Percentiles rank a stretch among this genome's conserved stretches.
These are phyloP conservation scores for Argentina anserina DNA, from an alignment of 306 rosid species.

Conservation along the genomic window DNA sequence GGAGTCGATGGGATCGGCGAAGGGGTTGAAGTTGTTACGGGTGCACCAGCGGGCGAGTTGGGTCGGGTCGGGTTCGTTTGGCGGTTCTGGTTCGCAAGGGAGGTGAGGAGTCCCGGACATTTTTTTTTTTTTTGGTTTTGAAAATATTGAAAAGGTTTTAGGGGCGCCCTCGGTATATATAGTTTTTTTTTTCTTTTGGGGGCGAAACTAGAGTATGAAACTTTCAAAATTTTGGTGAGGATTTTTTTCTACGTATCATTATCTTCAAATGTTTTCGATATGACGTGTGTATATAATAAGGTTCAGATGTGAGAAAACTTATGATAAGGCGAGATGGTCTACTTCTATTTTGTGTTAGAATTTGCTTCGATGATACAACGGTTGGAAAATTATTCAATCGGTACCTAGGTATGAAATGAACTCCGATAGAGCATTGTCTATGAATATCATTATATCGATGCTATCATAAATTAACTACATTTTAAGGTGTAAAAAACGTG, in stretches of 20 bases:
- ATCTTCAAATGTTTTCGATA: not conserved
- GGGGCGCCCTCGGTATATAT: not conserved
- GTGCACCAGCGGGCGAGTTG: slow-evolving; percentile 26
- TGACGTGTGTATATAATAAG: too few relatives aligned
- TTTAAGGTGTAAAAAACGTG: too few relatives aligned
- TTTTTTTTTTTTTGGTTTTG: not conserved
- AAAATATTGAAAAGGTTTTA: slow-evolving; percentile 30
- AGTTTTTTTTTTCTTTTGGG: not conserved
- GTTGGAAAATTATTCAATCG: too few relatives aligned
- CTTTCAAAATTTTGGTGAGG: not conserved
- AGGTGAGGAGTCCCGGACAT: slow-evolving; percentile 16
- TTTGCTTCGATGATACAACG: too few relatives aligned
- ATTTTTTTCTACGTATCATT: not conserved
- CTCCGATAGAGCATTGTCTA: too few relatives aligned
- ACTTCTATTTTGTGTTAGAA: too few relatives aligned
- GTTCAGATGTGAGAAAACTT: too few relatives aligned
- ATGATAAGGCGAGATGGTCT: too few relatives aligned
- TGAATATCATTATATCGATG: too few relatives aligned
- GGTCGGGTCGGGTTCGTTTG: slow-evolving; percentile 4
- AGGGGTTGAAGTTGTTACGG: slow-evolving; percentile 36
- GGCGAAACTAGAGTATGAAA: not conserved
- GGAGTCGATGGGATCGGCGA: slow-evolving; percentile 34
- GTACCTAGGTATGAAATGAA: too few relatives aligned
- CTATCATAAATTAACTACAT: too few relatives aligned
- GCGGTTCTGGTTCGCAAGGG: slow-evolving; percentile 11